phyloP scores from a whole-genome alignment of 768 basidiomycete genomes.

The Serendipita sp. region DNA sequence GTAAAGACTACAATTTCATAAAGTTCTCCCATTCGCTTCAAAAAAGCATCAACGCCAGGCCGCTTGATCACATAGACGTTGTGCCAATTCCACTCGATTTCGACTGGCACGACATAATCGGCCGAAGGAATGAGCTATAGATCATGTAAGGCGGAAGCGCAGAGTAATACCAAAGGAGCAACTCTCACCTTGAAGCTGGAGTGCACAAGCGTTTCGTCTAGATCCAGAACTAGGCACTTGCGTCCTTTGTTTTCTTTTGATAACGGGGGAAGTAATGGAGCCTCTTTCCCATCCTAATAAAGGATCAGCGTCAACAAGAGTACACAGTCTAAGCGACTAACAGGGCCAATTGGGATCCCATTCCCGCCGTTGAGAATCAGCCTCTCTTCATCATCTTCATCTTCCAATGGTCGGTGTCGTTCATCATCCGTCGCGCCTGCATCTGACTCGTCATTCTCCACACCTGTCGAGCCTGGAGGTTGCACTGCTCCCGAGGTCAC shows the following conservation, averaged over 20 bases:
- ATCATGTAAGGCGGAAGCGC: background rate
- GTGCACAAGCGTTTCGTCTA: conserved; percentile 34
- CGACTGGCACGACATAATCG: conserved; percentile 35
- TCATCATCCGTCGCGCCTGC: background rate
- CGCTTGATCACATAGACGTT: conserved; percentile 38
- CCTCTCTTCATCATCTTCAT: conserved; percentile 27
- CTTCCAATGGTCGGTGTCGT: conserved; percentile 10
- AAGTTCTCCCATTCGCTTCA: conserved; percentile 32
- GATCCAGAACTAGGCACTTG: conserved; percentile 32
- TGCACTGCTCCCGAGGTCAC: conserved; percentile 82
- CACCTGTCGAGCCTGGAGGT: conserved; percentile 67
- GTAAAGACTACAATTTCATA: conserved; percentile 37
- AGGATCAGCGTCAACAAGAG: background rate
- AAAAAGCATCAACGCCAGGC: conserved; percentile 33
- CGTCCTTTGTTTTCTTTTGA: conserved; percentile 21
- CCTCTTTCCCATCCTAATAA: conserved; percentile 24
- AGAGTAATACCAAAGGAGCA: background rate
- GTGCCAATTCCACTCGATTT: conserved; percentile 35
- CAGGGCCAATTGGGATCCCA: conserved; percentile 30
- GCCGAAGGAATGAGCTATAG: conserved; percentile 30
- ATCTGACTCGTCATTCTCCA: conserved; percentile 12
- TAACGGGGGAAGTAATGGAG: conserved; percentile 27
- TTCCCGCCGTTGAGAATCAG: conserved; percentile 28
- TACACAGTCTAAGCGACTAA: conserved; percentile 15
- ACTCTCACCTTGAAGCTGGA: conserved; percentile 31